Evolutionary conservation across 75 land plant genomes (phyloP).

Genomic region (Pinus albicaulis): DNA sequence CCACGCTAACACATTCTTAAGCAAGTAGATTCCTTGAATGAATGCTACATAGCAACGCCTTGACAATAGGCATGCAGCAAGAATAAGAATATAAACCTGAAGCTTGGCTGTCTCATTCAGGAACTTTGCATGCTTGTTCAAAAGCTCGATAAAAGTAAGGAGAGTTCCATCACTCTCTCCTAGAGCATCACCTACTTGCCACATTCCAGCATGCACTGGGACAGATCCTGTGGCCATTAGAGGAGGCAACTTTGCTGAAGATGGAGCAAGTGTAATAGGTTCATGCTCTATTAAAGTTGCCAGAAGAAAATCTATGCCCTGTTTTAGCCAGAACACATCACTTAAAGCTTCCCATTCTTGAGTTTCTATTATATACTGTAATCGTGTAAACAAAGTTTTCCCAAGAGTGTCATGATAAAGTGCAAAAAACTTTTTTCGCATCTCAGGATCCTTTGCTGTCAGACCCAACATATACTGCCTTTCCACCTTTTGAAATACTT

Average conservation of each 20-base stretch:
- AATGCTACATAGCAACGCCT: no score
- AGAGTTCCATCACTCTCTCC: slow-evolving; percentile 57
- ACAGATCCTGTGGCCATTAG: slow-evolving; percentile 55
- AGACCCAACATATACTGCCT: slow-evolving; percentile 89
- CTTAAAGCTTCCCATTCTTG: slow-evolving; percentile 99
- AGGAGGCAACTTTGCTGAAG: slow-evolving; percentile 85
- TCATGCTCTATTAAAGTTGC: slow-evolving; percentile 88
- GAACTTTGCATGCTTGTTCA: slow-evolving; percentile 73
- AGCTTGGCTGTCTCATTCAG: slow-evolving; percentile 83
- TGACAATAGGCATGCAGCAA: no score
- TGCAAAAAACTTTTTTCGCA: slow-evolving; percentile 70
- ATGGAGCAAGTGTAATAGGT: slow-evolving; percentile 91
- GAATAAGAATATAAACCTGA: slow-evolving; percentile 48
- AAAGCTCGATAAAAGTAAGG: slow-evolving; percentile 69
- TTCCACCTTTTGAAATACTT: slow-evolving; percentile 90
- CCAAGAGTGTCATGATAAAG: slow-evolving; percentile 91
- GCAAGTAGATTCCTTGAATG: background rate
- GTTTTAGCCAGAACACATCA: slow-evolving; percentile 97
- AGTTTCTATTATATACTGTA: slow-evolving; percentile 83
- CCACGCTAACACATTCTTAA: background rate
- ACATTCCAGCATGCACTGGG: slow-evolving; percentile 57
- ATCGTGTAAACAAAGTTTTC: slow-evolving; percentile 74
- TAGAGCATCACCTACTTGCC: slow-evolving; percentile 26
- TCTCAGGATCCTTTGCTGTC: slow-evolving; percentile 86
- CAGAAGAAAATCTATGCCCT: slow-evolving; percentile 85